phyloP scores from a whole-genome alignment of 2,329 filamentous ascomycete genomes.

The Arthroderma uncinatum region DNA sequence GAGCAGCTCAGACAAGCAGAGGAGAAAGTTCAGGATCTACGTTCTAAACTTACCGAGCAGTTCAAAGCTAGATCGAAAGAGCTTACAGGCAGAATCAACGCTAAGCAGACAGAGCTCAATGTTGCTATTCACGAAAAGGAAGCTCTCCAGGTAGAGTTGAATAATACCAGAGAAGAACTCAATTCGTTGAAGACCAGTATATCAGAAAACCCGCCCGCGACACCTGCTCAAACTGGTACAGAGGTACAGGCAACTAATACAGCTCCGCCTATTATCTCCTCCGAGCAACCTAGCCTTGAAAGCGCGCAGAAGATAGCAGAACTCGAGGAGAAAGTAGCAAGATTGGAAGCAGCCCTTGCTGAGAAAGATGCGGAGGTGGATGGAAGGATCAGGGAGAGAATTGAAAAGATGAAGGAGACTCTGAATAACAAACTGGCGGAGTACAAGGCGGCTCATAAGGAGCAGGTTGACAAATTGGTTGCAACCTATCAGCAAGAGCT shows the following conservation, averaged over 20 bases:
- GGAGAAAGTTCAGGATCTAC: conserved; percentile 41
- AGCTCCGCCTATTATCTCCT: conserved; percentile 19
- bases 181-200: conserved; percentile 41
- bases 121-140: conserved; percentile 51
- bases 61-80: conserved; percentile 50
- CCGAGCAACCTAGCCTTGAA: conserved; percentile 16
- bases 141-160: conserved; percentile 56
- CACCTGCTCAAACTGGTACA: conserved; percentile 43
- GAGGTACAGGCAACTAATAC: conserved; percentile 24
- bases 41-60: conserved; percentile 36
- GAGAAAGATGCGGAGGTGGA: conserved; percentile 44
- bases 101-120: conserved; percentile 41
- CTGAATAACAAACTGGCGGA: conserved; percentile 59
- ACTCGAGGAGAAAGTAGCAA: conserved; percentile 50
- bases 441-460: conserved; percentile 39
- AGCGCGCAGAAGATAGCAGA: conserved; percentile 48
- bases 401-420: conserved; percentile 53
- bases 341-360: conserved; percentile 41
- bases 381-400: conserved; percentile 36
- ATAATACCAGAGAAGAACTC: conserved; percentile 50
- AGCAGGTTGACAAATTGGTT: conserved; percentile 40
- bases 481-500: conserved; percentile 38
- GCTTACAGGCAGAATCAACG: conserved; percentile 51
- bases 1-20: conserved; percentile 39
- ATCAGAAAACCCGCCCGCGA: conserved; percentile 21